phyloP scores from a whole-genome alignment of 352 stramenopile genomes.

The Blastocystis sp. region DNA sequence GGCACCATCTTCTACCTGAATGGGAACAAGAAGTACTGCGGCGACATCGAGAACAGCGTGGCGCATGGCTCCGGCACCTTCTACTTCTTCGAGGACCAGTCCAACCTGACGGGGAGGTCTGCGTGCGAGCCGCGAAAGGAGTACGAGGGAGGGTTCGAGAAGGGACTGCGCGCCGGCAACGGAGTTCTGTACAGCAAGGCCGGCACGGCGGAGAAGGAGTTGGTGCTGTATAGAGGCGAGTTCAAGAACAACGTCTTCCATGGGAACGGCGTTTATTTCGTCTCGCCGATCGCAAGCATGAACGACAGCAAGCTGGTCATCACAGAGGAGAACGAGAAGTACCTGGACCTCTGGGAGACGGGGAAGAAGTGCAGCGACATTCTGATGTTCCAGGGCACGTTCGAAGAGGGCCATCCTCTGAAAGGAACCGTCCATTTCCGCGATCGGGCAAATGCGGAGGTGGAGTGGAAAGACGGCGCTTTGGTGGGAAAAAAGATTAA shows the following conservation, averaged over 20 bases:
- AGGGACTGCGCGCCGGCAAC: neutral
- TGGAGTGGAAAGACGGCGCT: neutral
- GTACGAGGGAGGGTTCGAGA: conserved; percentile 25
- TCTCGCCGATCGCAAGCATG: neutral
- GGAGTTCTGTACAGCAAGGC: neutral
- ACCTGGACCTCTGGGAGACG: neutral
- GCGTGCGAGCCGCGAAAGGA: neutral
- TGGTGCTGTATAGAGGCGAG: neutral
- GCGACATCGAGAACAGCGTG: neutral
- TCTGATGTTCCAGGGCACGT: neutral
- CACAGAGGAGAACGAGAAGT: neutral
- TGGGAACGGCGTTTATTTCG: neutral
- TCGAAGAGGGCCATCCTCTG: neutral
- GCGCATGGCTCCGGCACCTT: neutral
- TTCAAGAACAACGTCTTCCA: neutral
- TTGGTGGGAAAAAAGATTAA: neutral
- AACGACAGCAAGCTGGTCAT: neutral
- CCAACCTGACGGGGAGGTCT: neutral
- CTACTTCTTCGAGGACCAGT: neutral
- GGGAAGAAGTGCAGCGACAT: neutral
- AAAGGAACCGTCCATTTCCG: neutral
- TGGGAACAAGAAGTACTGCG: neutral
- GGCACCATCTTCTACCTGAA: neutral
- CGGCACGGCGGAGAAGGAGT: neutral
- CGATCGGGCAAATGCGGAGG: neutral